Evolutionary conservation across 2,329 filamentous ascomycete species (phyloP).

Genomic region (Pseudogymnoascus sp.): DNA sequence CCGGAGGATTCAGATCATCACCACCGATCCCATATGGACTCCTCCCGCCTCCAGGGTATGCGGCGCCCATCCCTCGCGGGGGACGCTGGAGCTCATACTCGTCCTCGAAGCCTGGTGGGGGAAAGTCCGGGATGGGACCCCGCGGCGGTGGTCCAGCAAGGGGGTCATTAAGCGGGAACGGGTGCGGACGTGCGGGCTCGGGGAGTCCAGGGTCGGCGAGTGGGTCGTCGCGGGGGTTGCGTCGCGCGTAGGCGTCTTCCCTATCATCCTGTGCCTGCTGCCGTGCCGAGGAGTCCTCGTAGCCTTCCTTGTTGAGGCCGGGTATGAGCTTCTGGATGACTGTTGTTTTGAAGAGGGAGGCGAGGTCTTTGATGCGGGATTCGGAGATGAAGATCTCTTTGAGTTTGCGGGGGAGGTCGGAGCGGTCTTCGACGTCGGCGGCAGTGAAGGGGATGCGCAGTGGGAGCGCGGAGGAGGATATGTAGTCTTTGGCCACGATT

Average conservation of each 20-base stretch:
- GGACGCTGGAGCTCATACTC: slow-evolving; percentile 75
- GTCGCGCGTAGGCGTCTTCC: slow-evolving; percentile 36
- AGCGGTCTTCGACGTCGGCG: slow-evolving; percentile 44
- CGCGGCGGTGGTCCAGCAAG: slow-evolving; percentile 50
- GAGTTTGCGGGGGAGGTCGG: slow-evolving; percentile 40
- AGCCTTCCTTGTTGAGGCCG: slow-evolving; percentile 67
- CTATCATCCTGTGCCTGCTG: slow-evolving; percentile 36
- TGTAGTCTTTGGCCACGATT: slow-evolving; percentile 63
- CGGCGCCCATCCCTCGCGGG: slow-evolving; percentile 39
- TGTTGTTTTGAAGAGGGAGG: slow-evolving; percentile 63
- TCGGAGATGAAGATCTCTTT: slow-evolving; percentile 65
- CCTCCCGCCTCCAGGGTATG: slow-evolving; percentile 32
- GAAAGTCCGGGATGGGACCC: slow-evolving; percentile 66
- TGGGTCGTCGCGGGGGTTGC: slow-evolving; percentile 33
- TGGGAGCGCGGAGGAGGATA: slow-evolving; percentile 52
- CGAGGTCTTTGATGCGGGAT: slow-evolving; percentile 60
- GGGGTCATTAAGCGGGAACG: slow-evolving; percentile 50
- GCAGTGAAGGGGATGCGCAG: slow-evolving; percentile 43
- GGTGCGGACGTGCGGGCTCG: slow-evolving; percentile 57
- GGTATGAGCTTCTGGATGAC: slow-evolving; percentile 82
- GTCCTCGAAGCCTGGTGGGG: slow-evolving; percentile 87
- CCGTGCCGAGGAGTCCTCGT: slow-evolving; percentile 48
- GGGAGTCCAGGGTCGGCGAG: slow-evolving; percentile 45
- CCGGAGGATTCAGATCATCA: slow-evolving; percentile 79
- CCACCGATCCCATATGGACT: slow-evolving; percentile 68